Evolutionary conservation across 176 grass and related monocot genomes (phyloP).

Genomic region (Puya raimondii): DNA sequence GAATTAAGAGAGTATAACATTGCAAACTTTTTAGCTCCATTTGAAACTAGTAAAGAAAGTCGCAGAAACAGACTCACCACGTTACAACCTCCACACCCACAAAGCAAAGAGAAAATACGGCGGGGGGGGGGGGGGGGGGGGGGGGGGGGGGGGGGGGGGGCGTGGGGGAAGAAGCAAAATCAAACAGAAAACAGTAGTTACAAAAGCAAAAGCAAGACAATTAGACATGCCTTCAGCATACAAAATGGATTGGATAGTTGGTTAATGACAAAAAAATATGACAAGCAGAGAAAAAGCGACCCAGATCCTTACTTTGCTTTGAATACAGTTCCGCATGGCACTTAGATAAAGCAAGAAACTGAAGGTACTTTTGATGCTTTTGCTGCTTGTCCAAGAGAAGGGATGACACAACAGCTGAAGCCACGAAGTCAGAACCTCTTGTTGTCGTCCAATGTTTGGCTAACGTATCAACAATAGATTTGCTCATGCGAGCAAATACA

Average conservation of each 20-base stretch:
- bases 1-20: no score
- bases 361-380: slow-evolving; percentile 85
- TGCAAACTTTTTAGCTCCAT: no score
- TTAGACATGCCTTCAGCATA: background rate
- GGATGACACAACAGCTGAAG: slow-evolving; percentile 88
- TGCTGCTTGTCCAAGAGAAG: slow-evolving; percentile 74
- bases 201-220: no score
- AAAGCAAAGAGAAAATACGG: no score
- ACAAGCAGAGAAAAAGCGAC: slow-evolving; percentile 12
- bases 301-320: slow-evolving; percentile 64
- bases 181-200: no score
- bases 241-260: background rate
- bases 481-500: slow-evolving; percentile 78
- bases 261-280: background rate
- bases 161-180: no score
- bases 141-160: no score
- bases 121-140: no score
- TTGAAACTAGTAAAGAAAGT: no score
- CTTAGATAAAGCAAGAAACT: slow-evolving; percentile 80
- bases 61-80: no score
- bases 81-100: no score
- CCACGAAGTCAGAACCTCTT: slow-evolving; percentile 90
- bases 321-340: slow-evolving; percentile 77
- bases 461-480: slow-evolving; percentile 87
- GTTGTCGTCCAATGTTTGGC: slow-evolving; percentile 99